Base-by-base conservation (phyloP, 176 grass and related monocot species). In the Poa annua region DNA sequence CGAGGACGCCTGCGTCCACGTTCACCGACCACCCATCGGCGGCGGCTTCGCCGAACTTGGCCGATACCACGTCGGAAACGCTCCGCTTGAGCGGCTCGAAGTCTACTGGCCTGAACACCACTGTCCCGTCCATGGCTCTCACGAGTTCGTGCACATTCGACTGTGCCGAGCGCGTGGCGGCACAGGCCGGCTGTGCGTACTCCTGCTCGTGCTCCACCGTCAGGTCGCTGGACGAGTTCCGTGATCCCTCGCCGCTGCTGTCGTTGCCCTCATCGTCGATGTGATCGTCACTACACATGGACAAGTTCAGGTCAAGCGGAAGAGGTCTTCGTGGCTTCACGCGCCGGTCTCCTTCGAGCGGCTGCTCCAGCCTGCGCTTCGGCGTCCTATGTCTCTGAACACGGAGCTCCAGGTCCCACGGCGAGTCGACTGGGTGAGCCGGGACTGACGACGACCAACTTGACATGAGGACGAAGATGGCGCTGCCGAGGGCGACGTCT, bases 251-350 rank as follows among this genome's bases (percentile, higher is more conserved):
- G 12, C 88, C 77, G 34, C 81, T 66, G 22, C 83, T 85, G 12
- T 80, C 82, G 16, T 95, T 90, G 11, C 76, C 84, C 8, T 93
- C 89, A 19, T 69, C 62, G 24, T 80, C 50, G 22, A 61, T 56
- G 3, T 79, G 71, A 26, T 85, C 82, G 33, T 85, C 77, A 3
- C 80, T 72, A 3, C 80, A 83, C 72, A 74, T 86, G 60, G 81
- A 90, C 34, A 99, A 41, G 24, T 99, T 99, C 70, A 99, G 45
- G 71, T 99, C 93, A 7, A 99, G 81, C 24, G 85, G 93, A 13
- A 94, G 49, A 4, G n/a, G 71, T 7, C 60, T 90, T 20, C 85
- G 88, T 8, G 74, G 22, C 55, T 76, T 99, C 24, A 34, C 68
- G 20, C 59, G 33, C 47, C 78, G 81, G 16, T 89, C 69, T 32